Evolutionary conservation across 352 stramenopile species (phyloP).

Genomic region (Phytopythium mirpurense): DNA sequence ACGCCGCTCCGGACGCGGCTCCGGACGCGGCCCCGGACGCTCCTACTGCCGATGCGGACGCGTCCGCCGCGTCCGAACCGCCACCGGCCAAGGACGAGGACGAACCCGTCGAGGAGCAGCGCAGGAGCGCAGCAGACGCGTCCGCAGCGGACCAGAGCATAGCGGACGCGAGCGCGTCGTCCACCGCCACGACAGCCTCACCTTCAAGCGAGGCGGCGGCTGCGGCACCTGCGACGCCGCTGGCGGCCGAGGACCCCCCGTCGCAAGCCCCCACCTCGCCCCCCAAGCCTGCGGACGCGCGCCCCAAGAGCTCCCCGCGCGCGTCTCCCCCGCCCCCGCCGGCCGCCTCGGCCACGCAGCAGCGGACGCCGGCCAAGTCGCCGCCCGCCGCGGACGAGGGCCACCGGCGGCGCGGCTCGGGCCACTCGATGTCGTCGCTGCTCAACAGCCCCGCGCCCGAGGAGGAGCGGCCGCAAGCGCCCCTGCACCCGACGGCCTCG

Average conservation of each 20-base stretch:
- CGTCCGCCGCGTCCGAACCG: too few relatives aligned
- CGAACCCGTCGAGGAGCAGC: too few relatives aligned
- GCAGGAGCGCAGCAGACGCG: too few relatives aligned
- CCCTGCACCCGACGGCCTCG: slow-evolving; percentile 21
- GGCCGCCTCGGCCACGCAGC: not conserved
- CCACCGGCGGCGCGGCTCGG: slow-evolving; percentile 31
- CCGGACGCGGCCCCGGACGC: not conserved
- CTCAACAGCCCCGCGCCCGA: slow-evolving; percentile 64
- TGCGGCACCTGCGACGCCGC: too few relatives aligned
- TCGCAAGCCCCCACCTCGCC: slow-evolving; percentile 29
- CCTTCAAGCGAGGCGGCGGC: too few relatives aligned
- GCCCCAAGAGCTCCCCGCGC: too few relatives aligned
- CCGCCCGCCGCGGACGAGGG: slow-evolving; percentile 3
- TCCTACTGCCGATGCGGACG: slow-evolving; percentile 2
- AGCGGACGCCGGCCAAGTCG: not conserved
- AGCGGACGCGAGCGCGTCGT: too few relatives aligned
- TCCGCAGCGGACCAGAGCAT: too few relatives aligned
- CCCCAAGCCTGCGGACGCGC: slow-evolving; percentile 24
- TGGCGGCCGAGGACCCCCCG: too few relatives aligned
- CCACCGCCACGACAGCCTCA: too few relatives aligned
- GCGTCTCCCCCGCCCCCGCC: slow-evolving; percentile 6
- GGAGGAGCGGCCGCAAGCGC: slow-evolving; percentile 18
- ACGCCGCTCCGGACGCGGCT: not conserved
- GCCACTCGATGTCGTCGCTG: slow-evolving; percentile 67
- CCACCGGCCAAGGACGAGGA: too few relatives aligned